Evolutionary conservation across 352 stramenopile genomes (phyloP), one percentile per base, ranked within the genome.

Genomic region (Globisporangium nunn): DNA sequence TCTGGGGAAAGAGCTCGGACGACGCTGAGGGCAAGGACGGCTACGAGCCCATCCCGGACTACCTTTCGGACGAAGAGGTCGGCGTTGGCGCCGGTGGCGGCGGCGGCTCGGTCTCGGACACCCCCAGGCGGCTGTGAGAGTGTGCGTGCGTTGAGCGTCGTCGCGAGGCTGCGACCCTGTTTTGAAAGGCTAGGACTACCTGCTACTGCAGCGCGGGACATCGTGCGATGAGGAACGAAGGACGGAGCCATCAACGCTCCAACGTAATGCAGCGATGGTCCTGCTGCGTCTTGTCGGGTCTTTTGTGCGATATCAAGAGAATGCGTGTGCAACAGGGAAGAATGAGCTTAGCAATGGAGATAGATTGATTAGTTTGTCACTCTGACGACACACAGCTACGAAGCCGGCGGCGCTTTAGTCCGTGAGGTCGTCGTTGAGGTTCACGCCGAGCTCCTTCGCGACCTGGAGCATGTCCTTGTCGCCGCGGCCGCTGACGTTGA

Each of bases 391-490:
- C 23, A 23, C 23, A 23, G 23, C 23, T 23, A 23, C 23, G 23
- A 23, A 23, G 23, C 23, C 33, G 33, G 33, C 4, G 4, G 33
- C 8, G 4, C 33, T 37, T 37, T n/a, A 43, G 59, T 91, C 78
- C n/a, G 82, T 93, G 54, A 93, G 71, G 56, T 93, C 82, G 40
- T 88, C 80, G 66, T 90, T 69, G 37, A 93, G 68, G 75, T 98
- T 92, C 8, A 99, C 91, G 33, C 94, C 93, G 58, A 98, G 88
- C 51, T 97, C 93, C 68, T 95, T 97, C 31, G 97, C 96, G 29
- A 99, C 91, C 65, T 98, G 96, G 31, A 98, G 85, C 96, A 99
- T 99, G 72, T 99, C 96, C 84, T 99, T 99, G 78, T 99, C 97
- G 48, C 97, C 96, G 45, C 97, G 89, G 23, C 97, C 97, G 78